These are phyloP conservation scores for Cladorrhinum samala DNA, from an alignment of 495 filamentous ascomycete species.

Conservation along the genomic window DNA sequence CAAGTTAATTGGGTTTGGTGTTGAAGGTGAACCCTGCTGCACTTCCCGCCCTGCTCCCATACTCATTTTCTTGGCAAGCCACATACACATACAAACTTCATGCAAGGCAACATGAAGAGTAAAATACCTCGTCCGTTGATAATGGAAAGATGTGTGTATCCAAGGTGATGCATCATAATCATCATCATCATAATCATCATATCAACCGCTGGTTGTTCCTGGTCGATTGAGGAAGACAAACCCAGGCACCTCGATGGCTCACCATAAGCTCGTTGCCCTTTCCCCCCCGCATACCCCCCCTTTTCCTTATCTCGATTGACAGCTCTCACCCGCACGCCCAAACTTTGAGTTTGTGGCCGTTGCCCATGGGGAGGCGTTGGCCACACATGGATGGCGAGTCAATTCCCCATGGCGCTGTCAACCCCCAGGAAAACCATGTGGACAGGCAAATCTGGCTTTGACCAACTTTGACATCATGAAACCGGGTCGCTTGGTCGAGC, in stretches of 20 bases:
- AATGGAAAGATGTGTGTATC: not conserved
- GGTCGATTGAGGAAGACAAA: too few species aligned
- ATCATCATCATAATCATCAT: too few species aligned
- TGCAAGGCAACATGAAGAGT: not conserved
- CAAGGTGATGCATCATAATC: not conserved
- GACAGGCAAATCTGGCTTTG: not conserved
- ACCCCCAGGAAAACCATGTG: not conserved
- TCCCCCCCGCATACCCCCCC: too few species aligned
- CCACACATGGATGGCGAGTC: not conserved
- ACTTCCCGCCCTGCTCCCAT: not conserved
- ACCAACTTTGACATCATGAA: not conserved
- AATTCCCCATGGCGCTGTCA: not conserved
- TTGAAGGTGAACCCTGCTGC: not conserved
- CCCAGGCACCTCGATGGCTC: too few species aligned
- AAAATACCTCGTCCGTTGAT: not conserved
- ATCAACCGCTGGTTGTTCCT: too few species aligned
- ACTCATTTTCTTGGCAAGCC: not conserved
- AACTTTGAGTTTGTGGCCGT: not conserved
- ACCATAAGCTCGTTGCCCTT: too few species aligned
- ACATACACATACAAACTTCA: not conserved
- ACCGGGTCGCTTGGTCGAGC: not conserved
- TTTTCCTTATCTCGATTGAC: not conserved
- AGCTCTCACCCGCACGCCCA: not conserved
- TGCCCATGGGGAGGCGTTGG: not conserved
- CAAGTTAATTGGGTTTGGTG: not conserved